These are phyloP conservation scores for Fusarium sp. DNA, from an alignment of 2,329 filamentous ascomycete genomes.

Conservation along the genomic window DNA sequence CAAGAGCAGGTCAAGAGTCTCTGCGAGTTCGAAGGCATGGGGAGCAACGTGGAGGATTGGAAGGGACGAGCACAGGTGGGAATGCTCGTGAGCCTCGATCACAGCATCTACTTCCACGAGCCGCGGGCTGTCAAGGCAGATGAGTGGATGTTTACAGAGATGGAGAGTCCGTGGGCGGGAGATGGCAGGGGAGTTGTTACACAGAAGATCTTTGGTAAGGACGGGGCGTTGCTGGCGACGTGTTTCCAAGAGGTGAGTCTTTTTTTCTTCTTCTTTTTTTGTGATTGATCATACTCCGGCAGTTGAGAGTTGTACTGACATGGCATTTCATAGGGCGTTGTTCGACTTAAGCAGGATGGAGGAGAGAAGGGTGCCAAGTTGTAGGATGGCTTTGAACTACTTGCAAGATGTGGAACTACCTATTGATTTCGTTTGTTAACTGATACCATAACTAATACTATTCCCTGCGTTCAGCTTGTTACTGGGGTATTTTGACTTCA, in stretches of 20 bases:
- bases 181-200: slow-evolving; percentile 82
- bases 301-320: slow-evolving; percentile 38
- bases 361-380: slow-evolving; percentile 53
- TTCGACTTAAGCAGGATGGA: slow-evolving; percentile 62
- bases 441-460: slow-evolving; percentile 21
- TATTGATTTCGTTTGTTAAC: slow-evolving; percentile 1
- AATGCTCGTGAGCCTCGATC: slow-evolving; percentile 89
- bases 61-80: slow-evolving; percentile 71
- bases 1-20: slow-evolving; percentile 55
- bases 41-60: slow-evolving; percentile 60
- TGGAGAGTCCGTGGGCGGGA: slow-evolving; percentile 84
- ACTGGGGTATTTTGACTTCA: not conserved
- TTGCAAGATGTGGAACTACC: not conserved
- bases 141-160: slow-evolving; percentile 85
- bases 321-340: slow-evolving; percentile 60
- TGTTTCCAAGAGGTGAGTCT: slow-evolving; percentile 80
- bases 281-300: not conserved
- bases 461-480: not conserved
- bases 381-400: slow-evolving; percentile 33
- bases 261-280: not conserved
- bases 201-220: slow-evolving; percentile 78
- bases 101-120: slow-evolving; percentile 78
- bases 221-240: slow-evolving; percentile 81
- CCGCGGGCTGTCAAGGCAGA: slow-evolving; percentile 70
- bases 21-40: slow-evolving; percentile 60